Evolutionary conservation across 176 grass and related monocot species (phyloP).

Genomic region (Melocanna baccifera): DNA sequence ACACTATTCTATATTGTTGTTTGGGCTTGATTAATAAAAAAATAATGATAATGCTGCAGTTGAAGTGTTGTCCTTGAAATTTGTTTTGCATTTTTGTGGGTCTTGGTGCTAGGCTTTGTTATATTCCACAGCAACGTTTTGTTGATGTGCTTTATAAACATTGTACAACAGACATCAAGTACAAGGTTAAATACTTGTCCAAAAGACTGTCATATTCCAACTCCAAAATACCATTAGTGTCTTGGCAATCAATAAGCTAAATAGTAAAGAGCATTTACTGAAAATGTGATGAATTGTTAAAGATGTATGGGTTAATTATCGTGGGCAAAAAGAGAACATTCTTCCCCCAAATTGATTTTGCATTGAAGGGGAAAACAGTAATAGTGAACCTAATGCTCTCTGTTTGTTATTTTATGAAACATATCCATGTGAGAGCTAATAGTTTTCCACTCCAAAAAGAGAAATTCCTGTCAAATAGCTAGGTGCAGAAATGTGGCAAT

Average conservation of each 20-base stretch:
- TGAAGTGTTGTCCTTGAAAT: not conserved
- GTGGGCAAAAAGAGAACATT: not conserved
- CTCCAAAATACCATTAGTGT: not conserved
- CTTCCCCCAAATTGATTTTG: not conserved
- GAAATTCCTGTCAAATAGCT: constrained; percentile 4
- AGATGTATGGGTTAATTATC: not conserved
- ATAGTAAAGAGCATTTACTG: not conserved
- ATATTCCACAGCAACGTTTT: not conserved
- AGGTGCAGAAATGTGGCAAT: not conserved
- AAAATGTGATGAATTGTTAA: not conserved
- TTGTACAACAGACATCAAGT: not conserved
- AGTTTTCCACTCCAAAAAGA: not conserved
- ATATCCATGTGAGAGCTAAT: not conserved
- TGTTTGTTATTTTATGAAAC: not conserved
- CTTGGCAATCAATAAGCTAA: constrained; percentile 3
- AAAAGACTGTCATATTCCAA: not conserved
- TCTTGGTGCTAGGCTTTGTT: not conserved
- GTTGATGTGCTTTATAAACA: not conserved
- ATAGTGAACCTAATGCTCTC: not conserved
- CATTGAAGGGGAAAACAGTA: not conserved
- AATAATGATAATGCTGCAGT: not conserved
- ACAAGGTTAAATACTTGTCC: not conserved
- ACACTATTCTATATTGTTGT: not conserved
- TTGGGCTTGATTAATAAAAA: constrained; percentile 4
- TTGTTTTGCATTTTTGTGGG: not conserved